A percentile compares a stretch with the other conserved stretches of the same genome.
Conservation (phyloP, 2,329 filamentous ascomycete species). For the Capronia epimyces region DNA sequence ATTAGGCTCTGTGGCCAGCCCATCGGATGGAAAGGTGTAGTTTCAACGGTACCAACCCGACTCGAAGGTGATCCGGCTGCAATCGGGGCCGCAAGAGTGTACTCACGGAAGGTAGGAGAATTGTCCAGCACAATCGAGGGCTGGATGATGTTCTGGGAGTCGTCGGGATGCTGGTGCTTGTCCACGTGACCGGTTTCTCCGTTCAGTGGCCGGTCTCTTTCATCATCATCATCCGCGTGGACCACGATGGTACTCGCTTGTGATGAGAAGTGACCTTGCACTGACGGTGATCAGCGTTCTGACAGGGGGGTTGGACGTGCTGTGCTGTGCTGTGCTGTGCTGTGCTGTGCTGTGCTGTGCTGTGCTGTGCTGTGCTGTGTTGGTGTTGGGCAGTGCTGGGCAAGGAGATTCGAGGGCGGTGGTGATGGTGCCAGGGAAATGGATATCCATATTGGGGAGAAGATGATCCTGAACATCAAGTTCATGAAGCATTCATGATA, state of each 20-base stretch:
- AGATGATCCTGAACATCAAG: constrained; percentile 20
- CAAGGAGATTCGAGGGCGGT: constrained; percentile 9
- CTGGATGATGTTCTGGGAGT: background rate
- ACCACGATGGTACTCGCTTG: constrained; percentile 18
- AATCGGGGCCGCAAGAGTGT: background rate
- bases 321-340: constrained; percentile 15
- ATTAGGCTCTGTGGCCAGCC: background rate
- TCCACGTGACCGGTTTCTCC: constrained; percentile 20
- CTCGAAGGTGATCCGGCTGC: background rate
- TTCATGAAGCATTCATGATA: constrained; percentile 29
- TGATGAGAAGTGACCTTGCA: constrained; percentile 25
- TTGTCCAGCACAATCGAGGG: background rate
- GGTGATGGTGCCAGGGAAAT: constrained; percentile 17
- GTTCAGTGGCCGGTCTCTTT: constrained; percentile 13
- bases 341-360: constrained; percentile 11
- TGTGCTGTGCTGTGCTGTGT: constrained; percentile 16
- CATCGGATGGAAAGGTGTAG: background rate
- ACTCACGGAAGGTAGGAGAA: background rate
- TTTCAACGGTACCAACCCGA: background rate
- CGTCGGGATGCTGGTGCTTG: constrained; percentile 8
- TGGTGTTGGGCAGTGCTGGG: constrained; percentile 10
- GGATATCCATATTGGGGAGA: constrained; percentile 18
- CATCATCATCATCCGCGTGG: constrained; percentile 16
- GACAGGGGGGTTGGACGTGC: constrained; percentile 19
- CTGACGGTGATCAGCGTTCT: constrained; percentile 25